These are phyloP conservation scores for Mayamaea pseudoterrestris DNA, from an alignment of 108 stramenopile genomes.

Conservation along the genomic window DNA sequence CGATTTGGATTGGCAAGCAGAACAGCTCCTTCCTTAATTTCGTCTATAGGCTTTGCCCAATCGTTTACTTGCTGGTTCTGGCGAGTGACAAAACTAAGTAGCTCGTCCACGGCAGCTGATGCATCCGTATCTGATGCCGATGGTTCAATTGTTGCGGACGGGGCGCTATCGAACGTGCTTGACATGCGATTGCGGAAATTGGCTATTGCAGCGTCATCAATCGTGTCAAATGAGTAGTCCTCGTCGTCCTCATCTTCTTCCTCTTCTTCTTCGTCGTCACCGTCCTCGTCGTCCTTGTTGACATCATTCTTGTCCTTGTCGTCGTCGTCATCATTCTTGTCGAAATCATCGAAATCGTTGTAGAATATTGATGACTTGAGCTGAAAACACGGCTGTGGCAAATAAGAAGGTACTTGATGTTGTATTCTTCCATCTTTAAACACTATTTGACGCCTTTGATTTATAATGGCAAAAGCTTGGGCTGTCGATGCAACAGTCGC, in stretches of 20 bases:
- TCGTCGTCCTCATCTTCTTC: slow-evolving; percentile 35
- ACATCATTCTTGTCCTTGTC: slow-evolving; percentile 10
- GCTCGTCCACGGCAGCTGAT: slow-evolving; percentile 15
- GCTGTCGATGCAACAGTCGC: too few relatives aligned
- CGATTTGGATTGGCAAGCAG: slow-evolving; percentile 66
- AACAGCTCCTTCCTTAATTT: slow-evolving; percentile 39
- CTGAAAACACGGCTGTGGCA: too few relatives aligned
- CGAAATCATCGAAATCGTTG: slow-evolving; percentile 11
- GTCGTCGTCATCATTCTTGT: slow-evolving; percentile 51
- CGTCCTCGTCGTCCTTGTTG: slow-evolving; percentile 22
- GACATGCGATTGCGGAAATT: slow-evolving; percentile 39
- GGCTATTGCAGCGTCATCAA: slow-evolving; percentile 40
- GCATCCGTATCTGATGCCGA: slow-evolving; percentile 12
- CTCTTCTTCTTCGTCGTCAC: slow-evolving; percentile 51
- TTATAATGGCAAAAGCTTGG: too few relatives aligned
- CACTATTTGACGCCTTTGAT: too few relatives aligned
- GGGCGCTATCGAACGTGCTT: slow-evolving; percentile 25
- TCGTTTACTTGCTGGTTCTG: slow-evolving; percentile 9
- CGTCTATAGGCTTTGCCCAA: slow-evolving; percentile 42
- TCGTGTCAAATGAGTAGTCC: too few relatives aligned
- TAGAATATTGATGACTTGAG: too few relatives aligned
- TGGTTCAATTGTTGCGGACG: slow-evolving; percentile 18
- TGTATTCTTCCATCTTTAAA: too few relatives aligned
- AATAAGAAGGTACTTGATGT: too few relatives aligned
- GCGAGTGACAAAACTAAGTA: slow-evolving; percentile 1